Conservation (phyloP, 1,284 basidiomycete genomes). For the Cryptococcus depauperatus region DNA sequence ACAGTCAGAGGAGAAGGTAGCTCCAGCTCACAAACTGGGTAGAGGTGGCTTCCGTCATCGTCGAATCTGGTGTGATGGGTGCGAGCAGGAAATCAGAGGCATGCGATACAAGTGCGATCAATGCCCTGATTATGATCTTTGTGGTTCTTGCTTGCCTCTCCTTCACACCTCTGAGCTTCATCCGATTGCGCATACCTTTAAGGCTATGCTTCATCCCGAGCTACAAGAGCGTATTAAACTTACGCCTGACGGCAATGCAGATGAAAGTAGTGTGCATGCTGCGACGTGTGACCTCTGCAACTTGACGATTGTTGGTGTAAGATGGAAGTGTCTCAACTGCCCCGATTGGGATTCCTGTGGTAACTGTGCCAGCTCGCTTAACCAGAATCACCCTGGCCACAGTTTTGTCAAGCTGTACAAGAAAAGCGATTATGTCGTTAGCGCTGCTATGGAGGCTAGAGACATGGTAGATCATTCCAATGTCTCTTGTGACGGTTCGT, state of each 20-base stretch:
- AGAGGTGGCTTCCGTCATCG: constrained; percentile 41
- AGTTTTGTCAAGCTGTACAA: constrained; percentile 61
- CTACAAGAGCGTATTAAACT: constrained; percentile 37
- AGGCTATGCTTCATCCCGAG: constrained; percentile 39
- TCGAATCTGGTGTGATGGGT: constrained; percentile 42
- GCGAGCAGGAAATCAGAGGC: constrained; percentile 36
- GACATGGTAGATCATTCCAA: constrained; percentile 42
- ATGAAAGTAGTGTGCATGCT: constrained; percentile 23
- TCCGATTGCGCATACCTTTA: constrained; percentile 34
- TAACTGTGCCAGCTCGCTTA: constrained; percentile 59
- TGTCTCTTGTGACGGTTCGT: constrained; percentile 38
- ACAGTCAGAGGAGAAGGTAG: constrained; percentile 5
- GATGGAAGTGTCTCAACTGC: constrained; percentile 45
- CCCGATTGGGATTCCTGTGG: constrained; percentile 53
- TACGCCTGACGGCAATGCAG: constrained; percentile 11
- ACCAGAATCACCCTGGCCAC: constrained; percentile 65
- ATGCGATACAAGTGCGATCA: constrained; percentile 42
- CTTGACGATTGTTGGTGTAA: constrained; percentile 34
- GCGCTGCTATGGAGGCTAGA: constrained; percentile 43
- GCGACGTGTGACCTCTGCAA: constrained; percentile 40
- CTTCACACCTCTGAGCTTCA: constrained; percentile 37
- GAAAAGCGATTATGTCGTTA: constrained; percentile 47
- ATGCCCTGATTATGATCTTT: constrained; percentile 42
- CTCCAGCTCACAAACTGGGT: constrained; percentile 16
- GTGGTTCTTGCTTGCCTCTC: constrained; percentile 37